Evolutionary conservation across 2,329 filamentous ascomycete species (phyloP).

Genomic region (Chalaropsis ovoidea): DNA sequence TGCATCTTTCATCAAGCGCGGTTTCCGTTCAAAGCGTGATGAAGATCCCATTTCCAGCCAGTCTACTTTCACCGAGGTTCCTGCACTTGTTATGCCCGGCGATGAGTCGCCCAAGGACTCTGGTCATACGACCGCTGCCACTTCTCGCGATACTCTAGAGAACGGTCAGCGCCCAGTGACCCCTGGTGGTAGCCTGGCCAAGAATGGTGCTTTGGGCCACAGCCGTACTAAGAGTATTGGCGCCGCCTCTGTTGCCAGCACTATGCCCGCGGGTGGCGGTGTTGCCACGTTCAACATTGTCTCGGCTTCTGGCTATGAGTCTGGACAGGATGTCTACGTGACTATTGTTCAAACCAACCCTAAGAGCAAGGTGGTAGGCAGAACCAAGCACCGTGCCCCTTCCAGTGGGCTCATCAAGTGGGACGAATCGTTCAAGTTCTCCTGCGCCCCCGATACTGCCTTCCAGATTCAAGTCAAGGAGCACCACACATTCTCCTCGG

Average conservation of each 20-base stretch:
- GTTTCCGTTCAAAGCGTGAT: slow-evolving; percentile 64
- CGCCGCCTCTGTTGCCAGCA: slow-evolving; percentile 57
- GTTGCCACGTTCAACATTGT: slow-evolving; percentile 72
- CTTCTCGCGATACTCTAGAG: slow-evolving; percentile 31
- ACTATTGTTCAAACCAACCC: slow-evolving; percentile 55
- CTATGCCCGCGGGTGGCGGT: slow-evolving; percentile 55
- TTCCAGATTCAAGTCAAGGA: slow-evolving; percentile 82
- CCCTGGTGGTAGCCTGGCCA: slow-evolving; percentile 28
- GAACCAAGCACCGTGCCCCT: slow-evolving; percentile 83
- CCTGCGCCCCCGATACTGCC: slow-evolving; percentile 68
- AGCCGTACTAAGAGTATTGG: slow-evolving; percentile 49
- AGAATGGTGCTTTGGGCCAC: slow-evolving; percentile 34
- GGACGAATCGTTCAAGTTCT: slow-evolving; percentile 68
- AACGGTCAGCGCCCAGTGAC: slow-evolving; percentile 24
- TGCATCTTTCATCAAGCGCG: slow-evolving; percentile 79
- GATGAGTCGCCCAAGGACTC: slow-evolving; percentile 26
- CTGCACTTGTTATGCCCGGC: slow-evolving; percentile 31
- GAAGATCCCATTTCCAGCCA: slow-evolving; percentile 40
- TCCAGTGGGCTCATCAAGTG: slow-evolving; percentile 55
- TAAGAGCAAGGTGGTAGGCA: slow-evolving; percentile 72
- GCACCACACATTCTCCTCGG: slow-evolving; percentile 72
- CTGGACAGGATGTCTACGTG: slow-evolving; percentile 69
- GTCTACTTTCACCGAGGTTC: slow-evolving; percentile 36
- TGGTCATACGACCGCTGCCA: slow-evolving; percentile 27
- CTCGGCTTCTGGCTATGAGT: slow-evolving; percentile 66